Percentiles rank a stretch among this genome's conserved stretches.
These are phyloP conservation scores for Emmonsia crescens DNA, from an alignment of 2,329 filamentous ascomycete genomes.

Conservation along the genomic window DNA sequence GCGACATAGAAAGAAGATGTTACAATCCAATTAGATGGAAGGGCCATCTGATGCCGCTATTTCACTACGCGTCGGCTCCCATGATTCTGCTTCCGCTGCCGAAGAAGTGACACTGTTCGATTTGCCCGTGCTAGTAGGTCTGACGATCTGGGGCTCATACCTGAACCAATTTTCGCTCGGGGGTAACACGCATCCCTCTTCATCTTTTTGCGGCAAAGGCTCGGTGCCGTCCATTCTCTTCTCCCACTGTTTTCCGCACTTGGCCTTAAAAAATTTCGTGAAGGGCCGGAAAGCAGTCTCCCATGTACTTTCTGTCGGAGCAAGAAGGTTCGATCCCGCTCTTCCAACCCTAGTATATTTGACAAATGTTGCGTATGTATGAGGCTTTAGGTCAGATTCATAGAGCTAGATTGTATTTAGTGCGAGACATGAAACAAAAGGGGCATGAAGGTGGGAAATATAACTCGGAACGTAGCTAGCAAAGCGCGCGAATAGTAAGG, in stretches of 20 bases:
- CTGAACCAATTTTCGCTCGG: conserved; percentile 24
- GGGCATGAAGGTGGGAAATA: conserved; percentile 4
- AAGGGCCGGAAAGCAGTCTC: conserved; percentile 42
- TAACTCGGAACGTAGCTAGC: conserved; percentile 4
- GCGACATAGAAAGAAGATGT: neutral
- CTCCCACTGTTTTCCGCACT: conserved; percentile 52
- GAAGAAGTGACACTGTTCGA: conserved; percentile 12
- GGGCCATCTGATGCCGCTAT: neutral
- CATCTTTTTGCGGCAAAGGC: conserved; percentile 16
- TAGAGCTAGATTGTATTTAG: conserved; percentile 45
- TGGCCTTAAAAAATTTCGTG: conserved; percentile 45
- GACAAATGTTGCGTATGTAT: conserved; percentile 50
- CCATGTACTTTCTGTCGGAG: conserved; percentile 22
- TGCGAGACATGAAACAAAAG: conserved; percentile 10
- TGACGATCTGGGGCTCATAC: conserved; percentile 14
- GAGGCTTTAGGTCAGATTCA: conserved; percentile 50
- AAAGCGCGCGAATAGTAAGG: neutral
- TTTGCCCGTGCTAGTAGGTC: conserved; percentile 13
- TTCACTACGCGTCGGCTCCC: neutral
- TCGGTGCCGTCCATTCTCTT: conserved; percentile 22
- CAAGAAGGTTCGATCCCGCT: conserved; percentile 23
- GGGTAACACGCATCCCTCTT: conserved; percentile 17
- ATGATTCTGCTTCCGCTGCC: neutral
- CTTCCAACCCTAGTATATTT: conserved; percentile 32
- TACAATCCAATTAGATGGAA: neutral